A percentile compares a stretch with the other conserved stretches of the same genome.
Conservation (phyloP, 2,329 filamentous ascomycete species). For the Xylariaceae sp. region DNA sequence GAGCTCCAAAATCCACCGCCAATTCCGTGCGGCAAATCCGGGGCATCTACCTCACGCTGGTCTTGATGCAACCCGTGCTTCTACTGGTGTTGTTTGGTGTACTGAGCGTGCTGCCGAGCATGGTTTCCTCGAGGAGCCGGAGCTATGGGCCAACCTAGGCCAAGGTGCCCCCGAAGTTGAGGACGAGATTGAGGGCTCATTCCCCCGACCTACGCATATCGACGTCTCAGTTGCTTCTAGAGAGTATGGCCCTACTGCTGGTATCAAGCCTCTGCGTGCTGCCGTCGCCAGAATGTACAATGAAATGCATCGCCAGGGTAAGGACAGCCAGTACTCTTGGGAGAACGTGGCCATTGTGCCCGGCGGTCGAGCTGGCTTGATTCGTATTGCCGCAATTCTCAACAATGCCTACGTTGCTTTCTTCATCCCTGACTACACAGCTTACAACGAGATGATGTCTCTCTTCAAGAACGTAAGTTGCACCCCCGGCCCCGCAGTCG, state of each 20-base stretch:
- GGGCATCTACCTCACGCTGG: constrained; percentile 89
- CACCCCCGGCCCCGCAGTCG: background rate
- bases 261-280: constrained; percentile 85
- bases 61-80: constrained; percentile 81
- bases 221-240: constrained; percentile 74
- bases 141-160: constrained; percentile 86
- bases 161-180: constrained; percentile 94
- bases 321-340: constrained; percentile 88
- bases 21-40: constrained; percentile 87
- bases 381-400: constrained; percentile 89
- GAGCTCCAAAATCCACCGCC: constrained; percentile 78
- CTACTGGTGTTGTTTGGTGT: constrained; percentile 93
- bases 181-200: constrained; percentile 87
- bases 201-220: constrained; percentile 74
- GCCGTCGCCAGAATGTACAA: constrained; percentile 94
- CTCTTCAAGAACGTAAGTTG: constrained; percentile 78
- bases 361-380: constrained; percentile 86
- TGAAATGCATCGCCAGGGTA: constrained; percentile 82
- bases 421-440: constrained; percentile 93
- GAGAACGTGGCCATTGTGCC: constrained; percentile 98
- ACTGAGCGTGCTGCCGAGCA: constrained; percentile 84
- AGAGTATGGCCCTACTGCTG: constrained; percentile 91
- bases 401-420: constrained; percentile 91
- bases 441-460: constrained; percentile 96
- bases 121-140: constrained; percentile 79